Base-by-base conservation (phyloP, 768 basidiomycete species). In the Tricholomella constricta region DNA sequence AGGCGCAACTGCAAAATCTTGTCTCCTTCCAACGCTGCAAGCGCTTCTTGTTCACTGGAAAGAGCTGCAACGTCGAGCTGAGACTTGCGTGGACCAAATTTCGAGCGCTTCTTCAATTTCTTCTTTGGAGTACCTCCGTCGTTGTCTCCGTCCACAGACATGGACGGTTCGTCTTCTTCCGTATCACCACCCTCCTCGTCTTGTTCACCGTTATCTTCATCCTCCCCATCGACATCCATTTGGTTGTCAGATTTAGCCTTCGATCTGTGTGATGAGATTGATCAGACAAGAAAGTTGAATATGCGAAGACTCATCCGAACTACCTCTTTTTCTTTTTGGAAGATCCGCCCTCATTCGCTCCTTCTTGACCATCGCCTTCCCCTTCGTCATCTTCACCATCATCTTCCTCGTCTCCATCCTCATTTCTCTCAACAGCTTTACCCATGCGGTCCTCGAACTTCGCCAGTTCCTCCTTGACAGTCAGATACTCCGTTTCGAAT, bases 401-500 rank as follows among this genome's bases (percentile, higher is more conserved):
- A 8, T 57, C 56, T 8, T 64, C 55, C 29, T 56, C 65, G 15
- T 59, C 69, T n/a, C 10, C 14, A 60, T 6, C 69, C 0, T 71
- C 74, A 8, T 73, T 77, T 12, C 68, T 69, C 22, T 76, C 74
- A 5, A 85, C 82, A 4, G 76, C 85, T 60, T 88, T 85, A 1
- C 82, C 87, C n/a, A 88, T 74, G 2, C 67, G 71, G 38, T 77
- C 75, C 62, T 96, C 92, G 45, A 94, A 65, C 62, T 84, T 83
- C 36, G 83, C 78, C 58, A 98, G 69, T 63, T 95, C 82, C 32
- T 72, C 74, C 36, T 74, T 76, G 15, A 89, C 78, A 12, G 72
- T 74, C 15, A 81, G 73, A 64, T 94, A 94, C 35, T 89, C 76
- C 22, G 75, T 76, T 60, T 91, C 82, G 85, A 89, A 98, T 57